These are phyloP conservation scores for Nakataea oryzae DNA, from an alignment of 2,329 filamentous ascomycete genomes.

Conservation along the genomic window DNA sequence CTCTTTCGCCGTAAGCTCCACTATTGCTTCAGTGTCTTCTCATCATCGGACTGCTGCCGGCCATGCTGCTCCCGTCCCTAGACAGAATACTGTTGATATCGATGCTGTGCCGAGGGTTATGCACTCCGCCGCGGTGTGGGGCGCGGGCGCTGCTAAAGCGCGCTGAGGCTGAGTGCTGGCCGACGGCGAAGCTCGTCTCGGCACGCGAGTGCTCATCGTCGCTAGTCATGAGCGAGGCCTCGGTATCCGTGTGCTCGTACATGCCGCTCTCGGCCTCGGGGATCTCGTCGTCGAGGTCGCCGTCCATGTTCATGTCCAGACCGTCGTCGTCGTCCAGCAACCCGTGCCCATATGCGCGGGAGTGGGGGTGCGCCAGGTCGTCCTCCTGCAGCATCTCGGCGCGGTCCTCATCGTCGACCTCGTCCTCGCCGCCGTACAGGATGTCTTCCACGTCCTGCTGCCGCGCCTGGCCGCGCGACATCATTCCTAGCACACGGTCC, in stretches of 20 bases:
- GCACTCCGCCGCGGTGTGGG: background rate
- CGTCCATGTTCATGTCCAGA: slow-evolving; percentile 47
- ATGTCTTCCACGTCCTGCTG: slow-evolving; percentile 29
- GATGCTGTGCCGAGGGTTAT: slow-evolving; percentile 35
- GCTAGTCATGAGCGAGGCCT: slow-evolving; percentile 48
- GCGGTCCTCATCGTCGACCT: slow-evolving; percentile 42
- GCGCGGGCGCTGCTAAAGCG: slow-evolving; percentile 8
- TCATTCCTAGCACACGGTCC: slow-evolving; percentile 50
- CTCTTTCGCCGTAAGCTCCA: background rate
- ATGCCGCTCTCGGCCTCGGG: slow-evolving; percentile 52
- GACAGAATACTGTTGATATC: slow-evolving; percentile 47
- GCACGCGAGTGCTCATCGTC: slow-evolving; percentile 17
- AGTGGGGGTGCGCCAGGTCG: slow-evolving; percentile 30
- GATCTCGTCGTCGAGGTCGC: slow-evolving; percentile 62
- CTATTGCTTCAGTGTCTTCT: slow-evolving; percentile 13
- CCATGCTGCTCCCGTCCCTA: slow-evolving; percentile 45
- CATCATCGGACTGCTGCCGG: slow-evolving; percentile 43
- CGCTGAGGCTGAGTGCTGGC: slow-evolving; percentile 4
- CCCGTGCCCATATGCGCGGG: background rate
- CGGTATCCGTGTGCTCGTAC: slow-evolving; percentile 72
- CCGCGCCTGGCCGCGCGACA: slow-evolving; percentile 34
- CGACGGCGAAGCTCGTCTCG: slow-evolving; percentile 17
- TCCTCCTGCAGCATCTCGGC: slow-evolving; percentile 55
- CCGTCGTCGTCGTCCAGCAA: slow-evolving; percentile 14
- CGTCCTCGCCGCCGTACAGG: slow-evolving; percentile 43